These are phyloP conservation scores for Pseudogymnoascus sp. DNA, from an alignment of 2,329 filamentous ascomycete genomes.

Conservation along the genomic window DNA sequence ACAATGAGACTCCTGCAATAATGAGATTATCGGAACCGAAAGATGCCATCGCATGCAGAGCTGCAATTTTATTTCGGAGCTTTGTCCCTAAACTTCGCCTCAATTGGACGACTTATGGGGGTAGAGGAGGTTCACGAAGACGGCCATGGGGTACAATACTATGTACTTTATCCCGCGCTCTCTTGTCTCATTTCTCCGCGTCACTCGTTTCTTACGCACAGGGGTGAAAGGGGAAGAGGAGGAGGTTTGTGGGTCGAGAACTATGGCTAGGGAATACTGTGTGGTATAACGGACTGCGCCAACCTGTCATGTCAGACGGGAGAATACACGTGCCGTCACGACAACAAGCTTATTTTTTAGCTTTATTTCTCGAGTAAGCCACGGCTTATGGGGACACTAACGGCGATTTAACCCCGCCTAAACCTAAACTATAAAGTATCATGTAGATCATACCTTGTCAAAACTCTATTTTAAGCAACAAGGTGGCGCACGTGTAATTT, in stretches of 20 bases:
- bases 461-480: background rate
- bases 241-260: background rate
- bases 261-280: background rate
- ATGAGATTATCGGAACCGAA: background rate
- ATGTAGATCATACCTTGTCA: background rate
- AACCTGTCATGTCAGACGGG: background rate
- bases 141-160: too few relatives aligned
- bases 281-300: background rate
- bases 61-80: background rate
- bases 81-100: background rate
- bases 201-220: background rate
- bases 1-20: background rate
- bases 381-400: background rate
- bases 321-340: background rate
- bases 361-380: too few relatives aligned
- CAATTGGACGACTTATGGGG: background rate
- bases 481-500: background rate
- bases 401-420: background rate
- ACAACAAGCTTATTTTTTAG: background rate
- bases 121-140: too few relatives aligned
- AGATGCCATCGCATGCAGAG: background rate
- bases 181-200: too few relatives aligned
- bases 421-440: background rate
- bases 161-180: too few relatives aligned
- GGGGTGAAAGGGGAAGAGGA: background rate